phyloP scores from a whole-genome alignment of 805 yeast genomes.

The Osmozyma mogii region DNA sequence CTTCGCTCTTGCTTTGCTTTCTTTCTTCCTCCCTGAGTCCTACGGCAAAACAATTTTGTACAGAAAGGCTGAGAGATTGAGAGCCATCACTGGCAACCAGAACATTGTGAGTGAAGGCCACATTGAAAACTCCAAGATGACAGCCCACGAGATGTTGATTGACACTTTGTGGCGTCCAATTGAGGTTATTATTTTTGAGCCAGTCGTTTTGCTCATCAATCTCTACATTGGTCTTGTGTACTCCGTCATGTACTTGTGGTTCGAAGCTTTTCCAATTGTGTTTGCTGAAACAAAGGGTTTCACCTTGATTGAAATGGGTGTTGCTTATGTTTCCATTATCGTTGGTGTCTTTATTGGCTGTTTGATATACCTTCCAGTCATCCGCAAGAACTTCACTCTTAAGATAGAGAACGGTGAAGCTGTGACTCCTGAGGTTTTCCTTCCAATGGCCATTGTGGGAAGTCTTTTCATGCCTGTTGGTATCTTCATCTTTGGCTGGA shows the following conservation, averaged over 20 bases:
- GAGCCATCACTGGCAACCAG: slow-evolving; percentile 42
- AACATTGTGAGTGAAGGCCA: slow-evolving; percentile 37
- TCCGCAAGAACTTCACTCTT: slow-evolving; percentile 18
- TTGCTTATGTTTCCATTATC: slow-evolving; percentile 38
- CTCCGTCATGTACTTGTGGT: slow-evolving; percentile 46
- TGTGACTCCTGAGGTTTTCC: slow-evolving; percentile 34
- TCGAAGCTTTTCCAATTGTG: slow-evolving; percentile 57
- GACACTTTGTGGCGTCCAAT: slow-evolving; percentile 42
- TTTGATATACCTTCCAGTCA: slow-evolving; percentile 17
- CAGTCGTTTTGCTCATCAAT: slow-evolving; percentile 47
- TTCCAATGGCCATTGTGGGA: slow-evolving; percentile 36
- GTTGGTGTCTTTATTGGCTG: slow-evolving; percentile 40
- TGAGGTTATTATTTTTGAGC: slow-evolving; percentile 44
- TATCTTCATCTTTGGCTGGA: slow-evolving; percentile 45
- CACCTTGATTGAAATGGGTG: slow-evolving; percentile 39
- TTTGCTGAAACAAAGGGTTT: slow-evolving; percentile 39
- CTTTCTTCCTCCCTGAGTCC: slow-evolving; percentile 43
- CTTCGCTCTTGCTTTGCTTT: slow-evolving; percentile 24
- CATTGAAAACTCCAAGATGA: slow-evolving; percentile 17
- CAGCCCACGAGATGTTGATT: slow-evolving; percentile 12
- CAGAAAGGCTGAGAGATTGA: slow-evolving; percentile 41
- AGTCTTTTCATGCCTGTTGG: slow-evolving; percentile 35
- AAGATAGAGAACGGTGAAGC: slow-evolving; percentile 15
- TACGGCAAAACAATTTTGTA: slow-evolving; percentile 35
- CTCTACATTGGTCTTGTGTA: slow-evolving; percentile 45